Base-by-base conservation (phyloP, 2,329 filamentous ascomycete species). In the Tolypocladium endophyticum region DNA sequence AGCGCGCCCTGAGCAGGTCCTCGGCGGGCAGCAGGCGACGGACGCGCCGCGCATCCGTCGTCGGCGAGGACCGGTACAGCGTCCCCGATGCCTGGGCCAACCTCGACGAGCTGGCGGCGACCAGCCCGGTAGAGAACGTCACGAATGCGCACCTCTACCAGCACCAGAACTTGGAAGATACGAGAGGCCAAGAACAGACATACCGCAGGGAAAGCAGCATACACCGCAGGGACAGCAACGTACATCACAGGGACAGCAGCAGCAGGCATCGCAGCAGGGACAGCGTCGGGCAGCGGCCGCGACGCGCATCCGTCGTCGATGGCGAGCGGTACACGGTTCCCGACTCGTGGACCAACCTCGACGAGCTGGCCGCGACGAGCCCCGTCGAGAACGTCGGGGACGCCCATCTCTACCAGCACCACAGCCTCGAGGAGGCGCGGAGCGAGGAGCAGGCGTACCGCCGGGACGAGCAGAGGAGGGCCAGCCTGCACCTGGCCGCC, bases 81-180 rank as follows among this genome's bases (percentile, higher is more conserved):
- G 58, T 65, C 20, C 68, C 69, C 2, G 64, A 66, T 43, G 64
- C 62, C 2, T 80, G 76, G 63, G 69, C 64, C 36, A 77, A 80
- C 62, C 69, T 81, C 23, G 72, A 76, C 62, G 80, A 81, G 65
- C 56, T 77, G 5, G 68, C 69, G 0, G 70, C 71, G 1, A 72
- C 68, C 2, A 74, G 63, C 7, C 66, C 68, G 0, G 61, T 68
- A 1, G 60, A 66, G 45, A 64, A 64, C 30, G 56, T 61, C 23
- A 36, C 55, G 8, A 61, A 66, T 12, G 43, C 41, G 28, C 54
- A 55, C 7, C 18, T 63, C 25, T 63, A 64, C 45, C 55, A 59
- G 18, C 62, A 60, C 35, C 60, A n/a, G 20, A 64, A 56, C 52
- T 55, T 66, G 8, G 64, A 67, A n/a, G 45, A 56, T 25, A 41